These are phyloP conservation scores for Balamuthia mandrillaris DNA, from an alignment of 208 protist species.

Conservation along the genomic window DNA sequence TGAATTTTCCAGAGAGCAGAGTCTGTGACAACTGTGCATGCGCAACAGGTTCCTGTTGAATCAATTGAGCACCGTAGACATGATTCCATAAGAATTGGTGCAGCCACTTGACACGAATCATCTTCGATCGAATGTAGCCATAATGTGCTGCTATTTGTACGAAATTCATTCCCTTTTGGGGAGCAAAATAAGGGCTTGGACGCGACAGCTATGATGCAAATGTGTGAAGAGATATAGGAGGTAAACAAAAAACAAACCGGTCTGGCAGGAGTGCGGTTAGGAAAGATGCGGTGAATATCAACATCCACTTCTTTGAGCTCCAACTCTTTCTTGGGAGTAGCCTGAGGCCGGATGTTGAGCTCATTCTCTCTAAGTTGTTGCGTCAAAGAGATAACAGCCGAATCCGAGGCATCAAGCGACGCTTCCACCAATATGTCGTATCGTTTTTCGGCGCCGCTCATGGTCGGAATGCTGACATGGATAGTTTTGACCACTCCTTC, in stretches of 20 bases:
- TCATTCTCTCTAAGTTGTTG: background rate
- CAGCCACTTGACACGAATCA: background rate
- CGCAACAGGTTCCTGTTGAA: too few relatives aligned
- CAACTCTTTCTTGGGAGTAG: background rate
- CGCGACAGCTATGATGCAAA: background rate
- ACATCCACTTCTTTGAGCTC: background rate
- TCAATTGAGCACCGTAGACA: background rate
- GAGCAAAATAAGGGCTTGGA: background rate
- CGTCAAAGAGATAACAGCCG: background rate
- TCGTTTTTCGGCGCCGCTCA: background rate
- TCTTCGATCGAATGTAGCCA: background rate
- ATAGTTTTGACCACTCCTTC: background rate
- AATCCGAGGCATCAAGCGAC: background rate
- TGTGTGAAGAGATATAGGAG: background rate
- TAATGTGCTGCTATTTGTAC: background rate
- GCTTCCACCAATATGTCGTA: background rate
- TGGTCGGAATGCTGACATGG: background rate
- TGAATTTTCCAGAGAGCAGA: background rate
- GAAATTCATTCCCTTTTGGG: background rate
- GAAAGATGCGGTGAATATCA: background rate
- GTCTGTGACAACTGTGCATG: too few relatives aligned
- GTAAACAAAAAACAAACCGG: background rate
- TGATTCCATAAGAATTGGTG: background rate
- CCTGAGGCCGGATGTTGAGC: background rate
- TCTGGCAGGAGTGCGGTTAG: background rate